Percentiles rank a stretch among this genome's conserved stretches.
Evolutionary conservation across 768 basidiomycete genomes (phyloP).

Genomic region (Dioszegia hungarica): DNA sequence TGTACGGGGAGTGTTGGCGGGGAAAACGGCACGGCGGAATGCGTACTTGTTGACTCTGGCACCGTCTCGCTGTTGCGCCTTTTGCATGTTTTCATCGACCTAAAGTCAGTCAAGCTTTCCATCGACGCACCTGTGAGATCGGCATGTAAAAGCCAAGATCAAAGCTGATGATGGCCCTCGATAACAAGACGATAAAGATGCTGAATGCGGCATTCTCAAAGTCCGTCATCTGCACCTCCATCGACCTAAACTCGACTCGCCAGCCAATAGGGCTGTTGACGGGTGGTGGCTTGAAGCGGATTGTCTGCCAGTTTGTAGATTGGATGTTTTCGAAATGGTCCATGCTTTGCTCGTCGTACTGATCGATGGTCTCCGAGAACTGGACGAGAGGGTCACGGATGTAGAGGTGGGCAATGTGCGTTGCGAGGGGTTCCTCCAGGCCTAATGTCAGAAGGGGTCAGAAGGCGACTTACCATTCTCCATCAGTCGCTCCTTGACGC

Average conservation of each 20-base stretch:
- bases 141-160: conserved; percentile 93
- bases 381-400: conserved; percentile 95
- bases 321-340: conserved; percentile 99
- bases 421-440: conserved; percentile 78
- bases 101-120: conserved; percentile 45
- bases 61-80: conserved; percentile 81
- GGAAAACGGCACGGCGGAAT: conserved; percentile 82
- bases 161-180: conserved; percentile 85
- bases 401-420: conserved; percentile 90
- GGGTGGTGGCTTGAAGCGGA: conserved; percentile 97
- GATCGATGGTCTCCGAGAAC: conserved; percentile 87
- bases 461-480: conserved; percentile 61
- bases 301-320: conserved; percentile 99
- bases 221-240: conserved; percentile 99
- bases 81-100: conserved; percentile 96
- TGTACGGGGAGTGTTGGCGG: conserved; percentile 51
- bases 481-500: conserved; percentile 66
- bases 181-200: conserved; percentile 88
- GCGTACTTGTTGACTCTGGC: conserved; percentile 69
- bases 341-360: conserved; percentile 77
- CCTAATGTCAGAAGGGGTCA: conserved; percentile 53
- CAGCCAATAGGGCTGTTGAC: conserved; percentile 88
- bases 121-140: conserved; percentile 73
- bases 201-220: conserved; percentile 98
- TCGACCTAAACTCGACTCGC: conserved; percentile 96